A percentile compares a stretch with the other conserved stretches of the same genome.
Evolutionary conservation across 495 filamentous ascomycete genomes (phyloP).

Genomic region (Xylona heveae): DNA sequence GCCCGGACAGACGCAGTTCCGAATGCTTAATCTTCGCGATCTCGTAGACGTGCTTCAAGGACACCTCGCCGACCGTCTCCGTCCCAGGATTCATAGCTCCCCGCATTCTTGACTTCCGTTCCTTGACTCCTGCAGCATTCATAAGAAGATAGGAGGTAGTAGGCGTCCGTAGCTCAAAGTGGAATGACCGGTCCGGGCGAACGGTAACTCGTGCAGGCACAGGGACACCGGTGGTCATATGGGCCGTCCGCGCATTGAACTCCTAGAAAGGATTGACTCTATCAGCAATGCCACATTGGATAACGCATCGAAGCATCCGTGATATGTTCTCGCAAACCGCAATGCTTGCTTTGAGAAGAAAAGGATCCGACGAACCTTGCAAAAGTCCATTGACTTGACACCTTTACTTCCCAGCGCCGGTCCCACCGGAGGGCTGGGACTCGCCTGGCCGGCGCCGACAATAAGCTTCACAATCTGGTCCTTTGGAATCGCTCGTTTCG

Average conservation of each 20-base stretch:
- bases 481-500: slow-evolving; percentile 42
- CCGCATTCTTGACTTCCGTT: slow-evolving; percentile 54
- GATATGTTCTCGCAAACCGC: neutral
- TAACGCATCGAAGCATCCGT: neutral
- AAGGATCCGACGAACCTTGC: slow-evolving; percentile 46
- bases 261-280: slow-evolving; percentile 35
- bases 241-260: slow-evolving; percentile 87
- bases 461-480: slow-evolving; percentile 95
- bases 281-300: neutral
- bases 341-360: neutral
- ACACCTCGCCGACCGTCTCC: slow-evolving; percentile 59
- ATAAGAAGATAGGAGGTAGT: slow-evolving; percentile 75
- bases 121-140: slow-evolving; percentile 57
- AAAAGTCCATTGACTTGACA: slow-evolving; percentile 99
- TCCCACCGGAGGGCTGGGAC: slow-evolving; percentile 91
- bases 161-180: slow-evolving; percentile 83
- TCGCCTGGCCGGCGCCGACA: slow-evolving; percentile 91
- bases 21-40: slow-evolving; percentile 91
- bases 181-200: slow-evolving; percentile 79
- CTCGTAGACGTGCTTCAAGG: slow-evolving; percentile 92
- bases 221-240: slow-evolving; percentile 65
- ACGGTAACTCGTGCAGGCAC: slow-evolving; percentile 82
- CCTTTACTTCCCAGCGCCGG: slow-evolving; percentile 93
- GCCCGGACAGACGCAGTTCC: slow-evolving; percentile 60
- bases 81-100: slow-evolving; percentile 62